These are phyloP conservation scores for Phytophthora fragariaefolia DNA, from an alignment of 352 stramenopile genomes.

Conservation along the genomic window DNA sequence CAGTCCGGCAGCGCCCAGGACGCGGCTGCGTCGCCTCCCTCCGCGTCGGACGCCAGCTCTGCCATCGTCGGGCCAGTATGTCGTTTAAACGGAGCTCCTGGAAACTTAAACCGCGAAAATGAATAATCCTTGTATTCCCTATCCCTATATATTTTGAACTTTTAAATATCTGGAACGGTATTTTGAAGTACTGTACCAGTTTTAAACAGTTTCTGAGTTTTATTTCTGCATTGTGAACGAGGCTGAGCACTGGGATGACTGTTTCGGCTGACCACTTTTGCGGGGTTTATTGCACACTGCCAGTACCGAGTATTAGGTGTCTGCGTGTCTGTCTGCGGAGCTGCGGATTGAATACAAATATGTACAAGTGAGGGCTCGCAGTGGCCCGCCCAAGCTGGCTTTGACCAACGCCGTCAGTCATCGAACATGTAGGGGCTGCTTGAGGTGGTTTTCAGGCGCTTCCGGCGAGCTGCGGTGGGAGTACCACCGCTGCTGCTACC, in stretches of 20 bases:
- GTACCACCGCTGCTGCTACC: conserved; percentile 21
- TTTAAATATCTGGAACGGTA: not conserved
- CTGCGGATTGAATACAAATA: not conserved
- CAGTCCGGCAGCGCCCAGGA: conserved; percentile 61
- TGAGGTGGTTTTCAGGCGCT: conserved; percentile 32
- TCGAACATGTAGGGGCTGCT: conserved; percentile 17
- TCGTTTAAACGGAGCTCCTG: conserved; percentile 21
- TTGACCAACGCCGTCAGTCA: conserved; percentile 28
- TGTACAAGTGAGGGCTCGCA: not conserved
- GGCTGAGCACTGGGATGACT: no score
- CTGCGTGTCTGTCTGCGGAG: no score
- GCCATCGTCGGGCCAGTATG: conserved; percentile 9
- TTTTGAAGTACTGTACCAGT: no score
- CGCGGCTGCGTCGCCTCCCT: conserved; percentile 4
- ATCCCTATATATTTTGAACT: no score
- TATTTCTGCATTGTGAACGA: no score
- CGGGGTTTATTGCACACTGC: no score
- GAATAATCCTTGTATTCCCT: no score
- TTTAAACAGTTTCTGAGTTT: no score
- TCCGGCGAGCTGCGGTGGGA: conserved; percentile 13
- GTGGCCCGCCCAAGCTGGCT: no score
- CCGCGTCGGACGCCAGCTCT: not conserved
- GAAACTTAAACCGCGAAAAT: conserved; percentile 35
- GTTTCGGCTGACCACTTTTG: no score
- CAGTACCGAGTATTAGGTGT: no score